Percentiles rank a stretch among this genome's conserved stretches.
phyloP scores from a whole-genome alignment of 1,284 basidiomycete genomes.

The Ganoderma sinense region DNA sequence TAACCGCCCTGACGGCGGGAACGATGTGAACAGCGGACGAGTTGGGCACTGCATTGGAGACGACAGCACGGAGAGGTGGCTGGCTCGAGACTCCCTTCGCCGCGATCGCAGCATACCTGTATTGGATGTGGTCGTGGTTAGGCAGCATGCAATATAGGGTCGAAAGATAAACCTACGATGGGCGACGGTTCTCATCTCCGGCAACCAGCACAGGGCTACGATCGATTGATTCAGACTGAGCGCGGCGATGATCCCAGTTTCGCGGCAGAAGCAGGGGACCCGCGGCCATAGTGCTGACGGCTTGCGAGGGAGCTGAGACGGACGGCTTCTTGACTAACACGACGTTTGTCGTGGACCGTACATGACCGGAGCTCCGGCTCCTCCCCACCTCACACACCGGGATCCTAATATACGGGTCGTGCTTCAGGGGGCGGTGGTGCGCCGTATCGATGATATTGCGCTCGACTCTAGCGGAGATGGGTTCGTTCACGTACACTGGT shows the following conservation, averaged over 20 bases:
- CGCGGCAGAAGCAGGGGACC: background rate
- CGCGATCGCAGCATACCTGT: background rate
- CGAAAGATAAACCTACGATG: background rate
- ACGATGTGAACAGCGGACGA: background rate
- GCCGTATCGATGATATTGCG: conserved; percentile 16
- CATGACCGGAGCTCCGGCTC: conserved; percentile 10
- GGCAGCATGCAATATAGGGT: background rate
- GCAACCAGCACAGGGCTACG: background rate
- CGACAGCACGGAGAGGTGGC: background rate
- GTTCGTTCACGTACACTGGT: background rate
- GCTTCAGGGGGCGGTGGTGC: conserved; percentile 5
- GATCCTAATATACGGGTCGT: conserved; percentile 4
- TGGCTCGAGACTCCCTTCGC: background rate
- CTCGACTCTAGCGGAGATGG: background rate
- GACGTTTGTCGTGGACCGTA: background rate
- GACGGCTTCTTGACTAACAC: background rate
- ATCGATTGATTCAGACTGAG: background rate
- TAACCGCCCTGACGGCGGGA: too few relatives aligned
- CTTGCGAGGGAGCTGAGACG: background rate
- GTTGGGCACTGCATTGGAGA: background rate
- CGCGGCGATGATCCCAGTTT: background rate
- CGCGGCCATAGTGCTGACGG: background rate
- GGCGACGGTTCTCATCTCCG: background rate
- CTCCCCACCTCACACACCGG: conserved; percentile 14
- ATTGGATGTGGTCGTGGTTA: background rate